Base-by-base conservation (phyloP, 805 yeast species). In the Nakazawaea molendinolei region DNA sequence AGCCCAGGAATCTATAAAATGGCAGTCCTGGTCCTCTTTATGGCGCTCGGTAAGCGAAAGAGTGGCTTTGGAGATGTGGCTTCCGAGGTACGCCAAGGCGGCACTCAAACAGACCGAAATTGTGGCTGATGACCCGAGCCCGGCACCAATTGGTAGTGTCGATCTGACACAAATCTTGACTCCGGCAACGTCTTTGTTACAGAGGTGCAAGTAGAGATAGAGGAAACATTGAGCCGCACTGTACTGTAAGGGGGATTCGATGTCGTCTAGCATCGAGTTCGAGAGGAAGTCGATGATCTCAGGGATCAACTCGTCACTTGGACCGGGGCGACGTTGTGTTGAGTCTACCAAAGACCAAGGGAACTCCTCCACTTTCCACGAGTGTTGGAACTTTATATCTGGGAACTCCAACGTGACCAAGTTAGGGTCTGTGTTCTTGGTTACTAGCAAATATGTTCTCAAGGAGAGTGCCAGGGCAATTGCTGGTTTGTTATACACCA, bases 91-190 rank as follows among this genome's bases (percentile, higher is more conserved):
- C 3, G 79, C 61, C 52, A 90, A 63, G 0, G 92, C 94, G 12
- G 90, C 64, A 0, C 95, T 72, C 24, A 92, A 53, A 50, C 92
- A 79, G 3, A 92, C 97, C 1, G 94, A 75, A 13, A 86, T 73
- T 2, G 95, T 78, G 0, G 97, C 97, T 30, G 95, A 84, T 1
- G 95, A 85, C 0, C 98, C 98, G 32, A 92, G 67, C 0, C 98
- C 98, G 1, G 98, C 97, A 26, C 98, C 97, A 33, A 90, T 81
- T 1, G 98, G 98, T 33, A 89, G 63, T 1, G 95, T 79, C 1
- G 95, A 85, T 40, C 89, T 73, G 12, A 85, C 76, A 3, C 77
- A 67, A 55, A 81, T 86, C 23, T 65, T 67, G 42, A 68, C 51
- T 4, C 83, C 84, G 1, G 65, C 65, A 1, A 65, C 58, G 0